These are phyloP conservation scores for Botrytis cinerea DNA, from an alignment of 2,329 filamentous ascomycete species.

Conservation along the genomic window DNA sequence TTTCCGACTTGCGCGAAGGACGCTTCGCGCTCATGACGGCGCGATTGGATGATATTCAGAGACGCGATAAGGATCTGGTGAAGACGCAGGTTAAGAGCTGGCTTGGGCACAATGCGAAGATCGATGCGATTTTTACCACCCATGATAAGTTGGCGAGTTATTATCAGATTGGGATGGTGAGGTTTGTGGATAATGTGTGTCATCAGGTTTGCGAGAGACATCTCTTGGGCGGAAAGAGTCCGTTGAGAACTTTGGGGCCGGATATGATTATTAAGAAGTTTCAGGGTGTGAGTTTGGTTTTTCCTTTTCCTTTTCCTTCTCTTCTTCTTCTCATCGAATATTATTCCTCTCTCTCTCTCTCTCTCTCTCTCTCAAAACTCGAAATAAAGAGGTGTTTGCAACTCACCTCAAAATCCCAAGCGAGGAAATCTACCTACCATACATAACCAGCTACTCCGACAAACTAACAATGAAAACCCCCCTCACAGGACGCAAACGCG, in stretches of 20 bases:
- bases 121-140: slow-evolving; percentile 25
- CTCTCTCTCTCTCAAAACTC: not conserved
- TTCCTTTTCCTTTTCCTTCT: too few relatives aligned
- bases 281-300: not conserved
- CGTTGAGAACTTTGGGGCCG: slow-evolving; percentile 28
- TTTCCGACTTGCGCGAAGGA: not conserved
- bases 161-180: slow-evolving; percentile 27
- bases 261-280: slow-evolving; percentile 13
- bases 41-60: not conserved
- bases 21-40: not conserved
- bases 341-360: too few relatives aligned
- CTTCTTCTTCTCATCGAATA: not conserved
- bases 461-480: not conserved
- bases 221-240: slow-evolving; percentile 28
- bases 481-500: not conserved
- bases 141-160: slow-evolving; percentile 28
- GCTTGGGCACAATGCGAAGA: not conserved
- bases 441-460: too few relatives aligned
- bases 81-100: not conserved
- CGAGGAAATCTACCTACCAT: not conserved
- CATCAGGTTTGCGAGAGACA: slow-evolving; percentile 33
- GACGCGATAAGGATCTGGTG: not conserved
- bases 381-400: not conserved
- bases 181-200: slow-evolving; percentile 33
- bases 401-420: not conserved